These are phyloP conservation scores for Fusarium succisae DNA, from an alignment of 2,329 filamentous ascomycete species.

Conservation along the genomic window DNA sequence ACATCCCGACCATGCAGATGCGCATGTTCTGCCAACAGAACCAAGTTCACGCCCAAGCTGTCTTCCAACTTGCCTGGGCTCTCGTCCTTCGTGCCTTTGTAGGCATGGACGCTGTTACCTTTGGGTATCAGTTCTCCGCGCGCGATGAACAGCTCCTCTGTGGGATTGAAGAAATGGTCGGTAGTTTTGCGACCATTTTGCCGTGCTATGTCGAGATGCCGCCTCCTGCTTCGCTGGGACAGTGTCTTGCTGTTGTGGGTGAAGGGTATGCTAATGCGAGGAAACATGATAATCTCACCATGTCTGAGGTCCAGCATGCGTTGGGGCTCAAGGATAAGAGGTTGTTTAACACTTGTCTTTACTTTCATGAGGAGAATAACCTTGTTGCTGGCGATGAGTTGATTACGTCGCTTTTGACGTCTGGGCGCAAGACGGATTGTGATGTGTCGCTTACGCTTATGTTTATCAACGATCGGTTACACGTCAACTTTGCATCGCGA, in stretches of 20 bases:
- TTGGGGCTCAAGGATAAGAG: slow-evolving; percentile 53
- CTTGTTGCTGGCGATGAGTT: not conserved
- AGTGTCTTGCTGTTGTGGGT: slow-evolving; percentile 47
- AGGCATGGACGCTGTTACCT: slow-evolving; percentile 61
- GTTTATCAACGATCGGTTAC: slow-evolving; percentile 53
- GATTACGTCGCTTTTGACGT: slow-evolving; percentile 26
- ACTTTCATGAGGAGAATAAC: slow-evolving; percentile 54
- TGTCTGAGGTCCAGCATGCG: slow-evolving; percentile 58
- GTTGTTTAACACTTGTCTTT: slow-evolving; percentile 63
- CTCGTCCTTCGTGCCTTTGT: slow-evolving; percentile 65
- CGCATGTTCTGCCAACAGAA: slow-evolving; percentile 54
- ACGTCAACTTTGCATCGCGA: slow-evolving; percentile 56
- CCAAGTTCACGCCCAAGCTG: slow-evolving; percentile 56
- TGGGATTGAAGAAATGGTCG: slow-evolving; percentile 55
- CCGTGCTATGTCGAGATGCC: slow-evolving; percentile 49
- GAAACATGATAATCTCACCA: slow-evolving; percentile 56
- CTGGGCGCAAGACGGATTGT: slow-evolving; percentile 53
- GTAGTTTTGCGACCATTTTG: slow-evolving; percentile 56
- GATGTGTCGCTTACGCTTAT: slow-evolving; percentile 58
- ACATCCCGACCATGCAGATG: slow-evolving; percentile 52
- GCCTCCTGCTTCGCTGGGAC: slow-evolving; percentile 45
- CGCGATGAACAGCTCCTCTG: slow-evolving; percentile 55
- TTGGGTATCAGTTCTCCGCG: slow-evolving; percentile 61
- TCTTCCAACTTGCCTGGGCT: slow-evolving; percentile 69
- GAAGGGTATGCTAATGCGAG: slow-evolving; percentile 36